Conservation (phyloP, 805 yeast species). For the Candida michaelii region DNA sequence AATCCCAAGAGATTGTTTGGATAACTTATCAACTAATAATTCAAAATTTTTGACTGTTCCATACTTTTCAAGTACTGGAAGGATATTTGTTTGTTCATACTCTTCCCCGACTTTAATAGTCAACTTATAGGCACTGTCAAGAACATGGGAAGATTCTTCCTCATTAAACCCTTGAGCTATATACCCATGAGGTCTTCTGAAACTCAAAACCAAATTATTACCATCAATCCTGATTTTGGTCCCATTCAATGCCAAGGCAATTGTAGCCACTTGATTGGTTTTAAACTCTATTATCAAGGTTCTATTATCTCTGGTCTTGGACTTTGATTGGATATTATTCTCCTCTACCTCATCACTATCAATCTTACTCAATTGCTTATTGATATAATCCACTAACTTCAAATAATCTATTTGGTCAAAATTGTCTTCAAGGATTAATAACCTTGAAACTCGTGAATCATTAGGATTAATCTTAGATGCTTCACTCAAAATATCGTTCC, state of each 20-base stretch:
- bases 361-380: conserved; percentile 44
- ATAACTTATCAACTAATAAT: conserved; percentile 46
- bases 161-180: conserved; percentile 13
- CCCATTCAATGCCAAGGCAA: conserved; percentile 44
- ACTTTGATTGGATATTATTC: conserved; percentile 32
- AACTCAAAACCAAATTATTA: conserved; percentile 10
- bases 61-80: conserved; percentile 32
- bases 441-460: conserved; percentile 35
- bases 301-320: conserved; percentile 36
- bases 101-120: conserved; percentile 11
- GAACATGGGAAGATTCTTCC: conserved; percentile 10
- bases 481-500: conserved; percentile 32
- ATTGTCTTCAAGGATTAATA: conserved; percentile 31
- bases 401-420: conserved; percentile 32
- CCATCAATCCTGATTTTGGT: conserved; percentile 25
- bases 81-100: conserved; percentile 39
- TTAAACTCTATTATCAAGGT: conserved; percentile 52
- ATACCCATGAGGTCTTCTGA: conserved; percentile 16
- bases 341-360: conserved; percentile 37
- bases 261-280: conserved; percentile 54
- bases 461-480: conserved; percentile 38
- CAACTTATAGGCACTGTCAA: conserved; percentile 16
- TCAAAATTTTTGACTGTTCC: conserved; percentile 35
- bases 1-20: conserved; percentile 54
- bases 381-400: conserved; percentile 45